Conservation (phyloP, 371 early-diverging fungal species). For the Circinella minor region DNA sequence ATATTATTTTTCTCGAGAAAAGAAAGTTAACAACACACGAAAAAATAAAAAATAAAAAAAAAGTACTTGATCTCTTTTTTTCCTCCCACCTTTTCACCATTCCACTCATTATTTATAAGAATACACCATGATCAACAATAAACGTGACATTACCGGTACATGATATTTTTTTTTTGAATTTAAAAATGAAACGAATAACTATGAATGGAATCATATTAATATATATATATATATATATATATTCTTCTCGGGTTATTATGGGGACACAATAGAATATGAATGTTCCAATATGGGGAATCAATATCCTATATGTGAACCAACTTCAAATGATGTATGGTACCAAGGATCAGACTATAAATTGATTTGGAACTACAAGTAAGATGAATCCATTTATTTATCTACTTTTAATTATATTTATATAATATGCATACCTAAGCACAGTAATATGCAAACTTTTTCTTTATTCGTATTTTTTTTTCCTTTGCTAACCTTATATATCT, state of each 20-base stretch:
- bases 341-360: conserved; percentile 38
- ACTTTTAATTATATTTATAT: neutral
- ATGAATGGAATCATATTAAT: neutral
- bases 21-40: too few relatives aligned
- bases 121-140: conserved; percentile 2
- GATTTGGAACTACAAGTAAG: conserved; percentile 48
- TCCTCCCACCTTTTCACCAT: neutral
- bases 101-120: neutral
- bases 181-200: neutral
- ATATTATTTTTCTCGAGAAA: too few relatives aligned
- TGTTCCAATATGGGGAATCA: conserved; percentile 30
- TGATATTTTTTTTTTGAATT: too few relatives aligned
- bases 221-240: neutral
- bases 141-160: conserved; percentile 1
- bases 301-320: conserved; percentile 33
- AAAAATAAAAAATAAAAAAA: too few relatives aligned
- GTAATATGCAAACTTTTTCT: conserved; percentile 7
- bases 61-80: too few relatives aligned
- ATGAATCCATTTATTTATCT: neutral
- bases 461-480: too few relatives aligned
- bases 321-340: conserved; percentile 33
- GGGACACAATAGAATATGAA: conserved; percentile 1
- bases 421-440: neutral
- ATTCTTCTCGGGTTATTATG: too few relatives aligned
- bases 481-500: neutral